Evolutionary conservation across 2,329 filamentous ascomycete genomes (phyloP).

Genomic region (Aspergillus pseudoviridinutans): DNA sequence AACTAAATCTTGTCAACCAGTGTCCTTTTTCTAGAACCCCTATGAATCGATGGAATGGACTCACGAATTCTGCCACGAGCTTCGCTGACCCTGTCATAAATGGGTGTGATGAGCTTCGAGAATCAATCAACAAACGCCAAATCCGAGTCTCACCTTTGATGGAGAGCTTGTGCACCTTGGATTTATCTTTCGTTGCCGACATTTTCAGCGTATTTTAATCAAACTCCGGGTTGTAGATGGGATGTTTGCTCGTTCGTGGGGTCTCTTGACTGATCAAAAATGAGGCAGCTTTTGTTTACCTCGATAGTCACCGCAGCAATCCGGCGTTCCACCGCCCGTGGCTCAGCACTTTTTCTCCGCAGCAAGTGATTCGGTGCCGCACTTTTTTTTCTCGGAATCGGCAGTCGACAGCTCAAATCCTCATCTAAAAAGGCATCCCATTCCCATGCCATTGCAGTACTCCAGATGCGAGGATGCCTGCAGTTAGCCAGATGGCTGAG

Average conservation of each 20-base stretch:
- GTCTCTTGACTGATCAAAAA: slow-evolving; percentile 2
- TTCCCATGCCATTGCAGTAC: slow-evolving; percentile 33
- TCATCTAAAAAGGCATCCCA: slow-evolving; percentile 1
- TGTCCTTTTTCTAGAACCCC: background rate
- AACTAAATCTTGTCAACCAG: slow-evolving; percentile 51
- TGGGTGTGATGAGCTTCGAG: slow-evolving; percentile 24
- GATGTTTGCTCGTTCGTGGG: background rate
- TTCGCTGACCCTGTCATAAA: slow-evolving; percentile 62
- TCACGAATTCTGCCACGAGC: slow-evolving; percentile 90
- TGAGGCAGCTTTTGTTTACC: slow-evolving; percentile 32
- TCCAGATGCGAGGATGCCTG: slow-evolving; percentile 47
- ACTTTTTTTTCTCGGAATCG: slow-evolving; percentile 11
- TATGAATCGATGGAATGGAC: slow-evolving; percentile 32
- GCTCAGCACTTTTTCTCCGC: slow-evolving; percentile 29
- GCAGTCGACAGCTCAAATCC: slow-evolving; percentile 1
- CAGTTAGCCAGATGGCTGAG: slow-evolving; percentile 45
- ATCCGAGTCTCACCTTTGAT: slow-evolving; percentile 36
- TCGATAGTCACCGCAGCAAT: slow-evolving; percentile 37
- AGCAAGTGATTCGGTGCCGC: slow-evolving; percentile 15
- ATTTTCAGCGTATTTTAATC: slow-evolving; percentile 22
- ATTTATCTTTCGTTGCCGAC: slow-evolving; percentile 60
- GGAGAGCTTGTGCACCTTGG: slow-evolving; percentile 91
- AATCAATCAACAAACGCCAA: background rate
- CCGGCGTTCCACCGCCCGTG: slow-evolving; percentile 22
- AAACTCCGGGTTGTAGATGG: background rate